A percentile compares a stretch with the other conserved stretches of the same genome.
These are phyloP conservation scores for Aspergillus ustus DNA, from an alignment of 2,329 filamentous ascomycete genomes.

Conservation along the genomic window DNA sequence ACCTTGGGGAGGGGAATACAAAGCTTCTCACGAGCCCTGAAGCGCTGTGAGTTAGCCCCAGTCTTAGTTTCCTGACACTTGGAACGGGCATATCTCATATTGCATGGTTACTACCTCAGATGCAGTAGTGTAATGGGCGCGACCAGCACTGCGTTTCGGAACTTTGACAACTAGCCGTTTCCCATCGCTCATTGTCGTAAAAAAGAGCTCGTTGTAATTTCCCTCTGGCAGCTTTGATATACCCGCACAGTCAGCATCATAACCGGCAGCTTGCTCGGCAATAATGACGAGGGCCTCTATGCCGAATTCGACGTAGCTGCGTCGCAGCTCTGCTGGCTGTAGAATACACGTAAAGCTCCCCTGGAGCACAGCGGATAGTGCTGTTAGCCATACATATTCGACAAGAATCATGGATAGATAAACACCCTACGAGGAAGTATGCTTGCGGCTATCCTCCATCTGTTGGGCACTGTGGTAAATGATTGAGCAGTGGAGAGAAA, in stretches of 20 bases:
- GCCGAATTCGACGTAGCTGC: background rate
- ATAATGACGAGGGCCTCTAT: background rate
- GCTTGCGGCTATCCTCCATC: too few relatives aligned
- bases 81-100: slow-evolving; percentile 1
- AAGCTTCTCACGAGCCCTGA: slow-evolving; percentile 13
- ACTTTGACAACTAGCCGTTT: slow-evolving; percentile 9
- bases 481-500: too few relatives aligned
- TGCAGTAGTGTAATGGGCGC: slow-evolving; percentile 6
- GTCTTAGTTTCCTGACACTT: too few relatives aligned
- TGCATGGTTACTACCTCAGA: slow-evolving; percentile 15
- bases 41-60: background rate
- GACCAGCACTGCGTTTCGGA: slow-evolving; percentile 9
- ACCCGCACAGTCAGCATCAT: background rate
- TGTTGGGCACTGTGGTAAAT: too few relatives aligned
- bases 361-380: too few relatives aligned
- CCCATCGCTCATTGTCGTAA: slow-evolving; percentile 10
- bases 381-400: too few relatives aligned
- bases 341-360: too few relatives aligned
- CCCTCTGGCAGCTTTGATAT: slow-evolving; percentile 9
- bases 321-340: background rate
- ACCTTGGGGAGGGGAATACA: slow-evolving; percentile 19
- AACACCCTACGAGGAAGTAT: too few relatives aligned
- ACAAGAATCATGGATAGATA: too few relatives aligned
- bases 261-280: slow-evolving; percentile 2
- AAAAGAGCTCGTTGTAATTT: slow-evolving; percentile 13